Percentiles rank a stretch among this genome's conserved stretches.
These are phyloP conservation scores for Scutellaria minor DNA, from an alignment of 257 asterid genomes.

Conservation along the genomic window DNA sequence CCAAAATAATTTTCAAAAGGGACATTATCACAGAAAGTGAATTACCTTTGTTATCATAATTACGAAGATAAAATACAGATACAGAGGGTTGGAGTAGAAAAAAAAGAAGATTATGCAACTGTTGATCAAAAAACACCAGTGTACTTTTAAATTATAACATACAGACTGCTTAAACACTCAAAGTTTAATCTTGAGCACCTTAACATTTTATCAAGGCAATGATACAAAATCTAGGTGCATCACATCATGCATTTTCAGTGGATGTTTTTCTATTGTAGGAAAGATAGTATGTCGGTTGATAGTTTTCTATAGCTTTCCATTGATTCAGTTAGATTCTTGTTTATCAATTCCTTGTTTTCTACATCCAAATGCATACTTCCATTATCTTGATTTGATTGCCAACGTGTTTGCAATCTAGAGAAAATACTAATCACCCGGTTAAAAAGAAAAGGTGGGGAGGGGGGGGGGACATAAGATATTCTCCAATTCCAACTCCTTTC, in stretches of 20 bases:
- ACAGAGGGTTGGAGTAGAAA: neutral
- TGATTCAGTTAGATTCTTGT: neutral
- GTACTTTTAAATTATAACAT: neutral
- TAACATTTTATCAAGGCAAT: conserved; percentile 4
- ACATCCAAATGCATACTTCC: neutral
- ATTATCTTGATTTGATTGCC: neutral
- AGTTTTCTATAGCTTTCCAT: neutral
- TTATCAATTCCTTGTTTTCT: neutral
- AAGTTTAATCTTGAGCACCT: neutral
- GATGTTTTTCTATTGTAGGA: neutral
- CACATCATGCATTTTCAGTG: neutral
- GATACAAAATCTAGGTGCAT: neutral
- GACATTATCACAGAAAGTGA: conserved; percentile 10
- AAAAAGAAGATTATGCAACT: conserved; percentile 9
- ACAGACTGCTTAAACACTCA: conserved; percentile 9
- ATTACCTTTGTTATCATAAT: conserved; percentile 1
- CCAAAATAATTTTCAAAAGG: neutral
- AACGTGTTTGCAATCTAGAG: neutral
- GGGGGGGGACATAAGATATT: neutral
- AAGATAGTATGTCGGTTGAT: neutral
- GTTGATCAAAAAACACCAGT: neutral
- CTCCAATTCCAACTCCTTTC: neutral
- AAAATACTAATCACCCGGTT: neutral
- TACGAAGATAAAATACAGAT: neutral
- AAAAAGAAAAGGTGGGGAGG: too few relatives aligned